Percentiles rank a stretch among this genome's conserved stretches.
These are phyloP conservation scores for Paramecium pentaurelia DNA, from an alignment of 73 alveolate genomes.

Conservation along the genomic window DNA sequence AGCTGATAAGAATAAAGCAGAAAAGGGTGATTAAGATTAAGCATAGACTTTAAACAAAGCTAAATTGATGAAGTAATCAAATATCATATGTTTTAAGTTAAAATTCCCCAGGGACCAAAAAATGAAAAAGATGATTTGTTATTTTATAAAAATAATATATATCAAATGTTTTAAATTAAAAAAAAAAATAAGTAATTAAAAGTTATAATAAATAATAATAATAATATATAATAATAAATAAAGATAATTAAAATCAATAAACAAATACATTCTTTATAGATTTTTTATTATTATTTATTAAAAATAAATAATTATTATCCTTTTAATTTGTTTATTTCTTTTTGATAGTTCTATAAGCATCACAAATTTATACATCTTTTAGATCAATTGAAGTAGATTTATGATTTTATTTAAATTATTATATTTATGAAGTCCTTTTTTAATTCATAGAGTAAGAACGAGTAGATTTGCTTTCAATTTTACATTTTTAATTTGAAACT, in stretches of 20 bases:
- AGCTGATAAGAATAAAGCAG: background rate
- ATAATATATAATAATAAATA: background rate
- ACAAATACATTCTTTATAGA: background rate
- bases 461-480: background rate
- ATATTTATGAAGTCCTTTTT: background rate
- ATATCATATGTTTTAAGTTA: background rate
- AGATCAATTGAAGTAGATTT: background rate
- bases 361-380: background rate
- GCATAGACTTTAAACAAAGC: conserved; percentile 6
- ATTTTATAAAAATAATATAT: background rate
- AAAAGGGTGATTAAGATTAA: conserved; percentile 1
- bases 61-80: background rate
- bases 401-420: background rate
- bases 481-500: background rate
- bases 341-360: background rate
- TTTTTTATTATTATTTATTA: background rate
- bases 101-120: background rate
- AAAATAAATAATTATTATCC: background rate
- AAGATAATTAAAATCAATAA: background rate
- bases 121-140: background rate
- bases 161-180: background rate
- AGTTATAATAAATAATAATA: background rate
- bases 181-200: background rate
- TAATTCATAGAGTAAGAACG: background rate
- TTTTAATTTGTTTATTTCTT: background rate